Percentiles rank a stretch among this genome's conserved stretches.
phyloP scores from a whole-genome alignment of 2,329 filamentous ascomycete genomes.

The Colletotrichum sp. region DNA sequence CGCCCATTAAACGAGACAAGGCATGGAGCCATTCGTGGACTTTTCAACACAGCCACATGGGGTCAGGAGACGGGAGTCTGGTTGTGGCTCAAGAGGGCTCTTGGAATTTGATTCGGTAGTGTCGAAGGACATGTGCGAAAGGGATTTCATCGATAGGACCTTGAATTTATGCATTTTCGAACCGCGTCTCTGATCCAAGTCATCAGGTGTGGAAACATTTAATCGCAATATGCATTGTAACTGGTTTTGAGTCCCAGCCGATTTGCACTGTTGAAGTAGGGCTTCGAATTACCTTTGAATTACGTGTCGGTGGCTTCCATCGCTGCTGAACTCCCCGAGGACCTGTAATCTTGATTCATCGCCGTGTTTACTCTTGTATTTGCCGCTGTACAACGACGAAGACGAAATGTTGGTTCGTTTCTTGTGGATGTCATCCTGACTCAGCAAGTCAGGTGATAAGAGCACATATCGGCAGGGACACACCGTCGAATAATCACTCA shows the following conservation, averaged over 20 bases:
- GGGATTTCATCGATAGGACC: too few species aligned
- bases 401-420: neutral
- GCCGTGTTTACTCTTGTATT: neutral
- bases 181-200: too few species aligned
- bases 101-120: neutral
- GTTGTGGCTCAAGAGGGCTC: neutral
- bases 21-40: neutral
- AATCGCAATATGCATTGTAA: neutral
- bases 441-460: neutral
- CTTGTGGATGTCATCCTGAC: neutral
- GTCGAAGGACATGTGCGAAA: neutral
- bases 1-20: neutral
- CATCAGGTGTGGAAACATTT: too few species aligned
- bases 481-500: neutral
- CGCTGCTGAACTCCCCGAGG: neutral
- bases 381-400: neutral
- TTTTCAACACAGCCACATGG: neutral
- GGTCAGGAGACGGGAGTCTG: neutral
- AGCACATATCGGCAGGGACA: neutral
- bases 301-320: accelerated
- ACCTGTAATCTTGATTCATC: neutral
- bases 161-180: neutral
- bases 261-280: neutral
- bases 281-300: neutral
- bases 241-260: accelerated